Base-by-base conservation (phyloP, 441 rosid genomes). In the Populus hybrid region DNA sequence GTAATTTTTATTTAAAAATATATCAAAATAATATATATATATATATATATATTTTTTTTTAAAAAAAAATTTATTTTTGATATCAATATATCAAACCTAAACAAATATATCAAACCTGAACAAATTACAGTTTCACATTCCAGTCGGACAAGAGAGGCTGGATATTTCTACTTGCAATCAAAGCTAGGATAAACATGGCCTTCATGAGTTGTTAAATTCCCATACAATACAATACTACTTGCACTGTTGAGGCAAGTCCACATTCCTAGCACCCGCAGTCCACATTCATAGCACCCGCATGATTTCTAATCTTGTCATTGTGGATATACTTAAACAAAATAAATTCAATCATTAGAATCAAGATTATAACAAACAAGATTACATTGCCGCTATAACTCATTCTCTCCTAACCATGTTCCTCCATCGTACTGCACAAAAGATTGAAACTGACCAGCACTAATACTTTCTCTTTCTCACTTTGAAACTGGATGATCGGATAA, bases 401-500 rank as follows among this genome's bases (percentile, higher is more conserved):
- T n/a, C 29, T 53, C 64, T 79, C 26, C 77, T 73, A 67, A 16
- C 23, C 71, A 74, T 79, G 68, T 12, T 65, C 82, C 77, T 72
- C 79, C 29, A 14, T 56, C 28, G 53, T 6, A 42, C 61, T 64
- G 69, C 70, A 68, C 50, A 75, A 70, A 69, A 70, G 3, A 10
- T 2, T 7, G 69, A 61, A 68, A 50, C 16, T 20, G 71, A 78
- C 72, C 40, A 38, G 73, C 73, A 75, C 69, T 83, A 91, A 70
- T 76, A 88, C 87, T 91, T 90, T 83, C 90, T 89, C 92, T 89
- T 90, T 84, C 87, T 87, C 53, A 90, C 70, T 85, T 92, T 90
- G 89, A 93, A 91, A 84, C 78, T 85, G 71, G 90, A 85, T 14
- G 91, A 90, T 79, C 98, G 84, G 77, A 92, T 92, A 70, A 92